A percentile compares a stretch with the other conserved stretches of the same genome.
Conservation (phyloP, 352 stramenopile genomes). For the Phytophthora boehmeriae region DNA sequence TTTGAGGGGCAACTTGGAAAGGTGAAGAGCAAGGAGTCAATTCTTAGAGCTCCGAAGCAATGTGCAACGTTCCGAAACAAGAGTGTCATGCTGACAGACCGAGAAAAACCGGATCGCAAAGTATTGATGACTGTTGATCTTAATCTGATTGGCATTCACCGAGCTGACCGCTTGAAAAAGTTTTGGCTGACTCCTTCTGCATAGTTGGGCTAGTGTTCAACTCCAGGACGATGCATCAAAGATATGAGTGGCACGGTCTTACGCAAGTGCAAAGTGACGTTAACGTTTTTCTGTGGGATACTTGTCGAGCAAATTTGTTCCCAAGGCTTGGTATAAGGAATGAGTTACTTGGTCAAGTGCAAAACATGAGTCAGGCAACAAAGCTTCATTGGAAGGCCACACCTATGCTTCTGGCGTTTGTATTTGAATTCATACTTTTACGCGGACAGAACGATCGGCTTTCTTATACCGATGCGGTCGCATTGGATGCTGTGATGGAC, state of each 20-base stretch:
- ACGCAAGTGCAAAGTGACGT: slow-evolving; percentile 28
- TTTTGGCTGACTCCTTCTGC: slow-evolving; percentile 67
- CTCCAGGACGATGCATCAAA: slow-evolving; percentile 44
- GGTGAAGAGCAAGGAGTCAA: slow-evolving; percentile 10
- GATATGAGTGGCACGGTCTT: slow-evolving; percentile 5
- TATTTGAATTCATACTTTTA: slow-evolving; percentile 61
- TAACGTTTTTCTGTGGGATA: slow-evolving; percentile 59
- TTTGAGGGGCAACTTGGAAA: slow-evolving; percentile 53
- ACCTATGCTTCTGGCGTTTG: slow-evolving; percentile 61
- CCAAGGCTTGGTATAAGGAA: slow-evolving; percentile 36
- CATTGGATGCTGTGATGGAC: slow-evolving; percentile 53
- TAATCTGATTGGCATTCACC: slow-evolving; percentile 54
- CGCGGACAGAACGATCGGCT: slow-evolving; percentile 59
- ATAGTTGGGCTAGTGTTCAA: slow-evolving; percentile 71
- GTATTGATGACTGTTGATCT: slow-evolving; percentile 47
- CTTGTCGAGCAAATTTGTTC: slow-evolving; percentile 50
- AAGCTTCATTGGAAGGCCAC: slow-evolving; percentile 74
- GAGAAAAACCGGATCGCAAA: slow-evolving; percentile 42
- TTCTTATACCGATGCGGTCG: slow-evolving; percentile 48
- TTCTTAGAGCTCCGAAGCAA: slow-evolving; percentile 35
- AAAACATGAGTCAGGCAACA: slow-evolving; percentile 43
- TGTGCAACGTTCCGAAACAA: slow-evolving; percentile 34
- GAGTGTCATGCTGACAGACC: slow-evolving; percentile 46
- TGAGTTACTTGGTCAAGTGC: slow-evolving; percentile 53
- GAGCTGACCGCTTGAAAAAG: slow-evolving; percentile 51